Evolutionary conservation across 345 rosid genomes (phyloP), one percentile per base, ranked within the genome.

Genomic region (Eucalyptus pauciflora): DNA sequence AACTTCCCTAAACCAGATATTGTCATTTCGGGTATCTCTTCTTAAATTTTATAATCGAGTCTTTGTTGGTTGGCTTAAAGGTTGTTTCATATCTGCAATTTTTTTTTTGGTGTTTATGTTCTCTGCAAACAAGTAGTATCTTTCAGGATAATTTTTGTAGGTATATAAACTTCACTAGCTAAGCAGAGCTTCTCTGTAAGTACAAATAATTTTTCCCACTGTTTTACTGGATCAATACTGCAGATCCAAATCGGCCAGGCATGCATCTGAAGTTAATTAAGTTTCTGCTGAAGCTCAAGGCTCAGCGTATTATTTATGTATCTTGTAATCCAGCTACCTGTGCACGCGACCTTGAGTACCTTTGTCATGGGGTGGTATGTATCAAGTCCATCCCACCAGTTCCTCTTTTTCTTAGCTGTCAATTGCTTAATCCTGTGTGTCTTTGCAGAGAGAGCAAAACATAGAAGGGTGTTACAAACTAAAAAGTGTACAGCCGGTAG

Each of bases 181-280:
- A 71, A 71, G 83, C 46, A 71, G 7, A 71, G 27, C 15, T 71
- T 71, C 27, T 71, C 83, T 71, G 46, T 37, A 20, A 71, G 25
- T 71, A 71, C 46, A 2, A 10, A 51, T 46, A 46, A 56, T 45
- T 49, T 10, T 43, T 50, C 46, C 83, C 83, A 37, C 15, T 11
- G 12, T 90, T 67, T 91, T 18, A 85, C 88, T 27, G 83, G 87
- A 64, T 69, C 50, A 58, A 87, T 89, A 81, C 85, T 88, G 93
- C 97, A 96, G 99, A 97, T 94, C 99, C 99, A 37, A 96, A 97
- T 91, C 95, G 99, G 86, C 98, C 99, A 60, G 99, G 99, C 58
- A 95, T 97, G 98, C 99, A 96, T 92, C 90, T 96, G 98, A 97
- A 97, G 96, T 91, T 96, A 95, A 96, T 96, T 81, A 96, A 93